A percentile compares a stretch with the other conserved stretches of the same genome.
These are phyloP conservation scores for Auriscalpium vulgare DNA, from an alignment of 768 basidiomycete genomes.

Conservation along the genomic window DNA sequence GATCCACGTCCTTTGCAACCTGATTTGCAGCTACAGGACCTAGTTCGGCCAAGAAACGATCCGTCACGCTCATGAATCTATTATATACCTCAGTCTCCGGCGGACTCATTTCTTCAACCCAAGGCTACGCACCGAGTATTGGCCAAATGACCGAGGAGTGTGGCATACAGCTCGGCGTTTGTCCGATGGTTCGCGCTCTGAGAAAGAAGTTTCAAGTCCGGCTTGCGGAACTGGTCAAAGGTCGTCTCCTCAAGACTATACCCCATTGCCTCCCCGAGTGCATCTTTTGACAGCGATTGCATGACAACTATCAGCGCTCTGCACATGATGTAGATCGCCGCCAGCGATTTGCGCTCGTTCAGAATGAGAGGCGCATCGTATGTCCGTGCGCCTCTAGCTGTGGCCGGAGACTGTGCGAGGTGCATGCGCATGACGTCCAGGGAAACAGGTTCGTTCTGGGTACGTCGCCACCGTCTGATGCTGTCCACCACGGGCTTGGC, in stretches of 20 bases:
- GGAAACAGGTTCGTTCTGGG: conserved; percentile 53
- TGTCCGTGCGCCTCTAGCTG: conserved; percentile 26
- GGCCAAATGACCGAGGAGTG: conserved; percentile 77
- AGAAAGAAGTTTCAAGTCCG: conserved; percentile 56
- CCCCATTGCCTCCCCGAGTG: conserved; percentile 69
- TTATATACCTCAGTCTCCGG: not conserved
- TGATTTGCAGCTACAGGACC: conserved; percentile 66
- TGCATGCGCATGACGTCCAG: conserved; percentile 47
- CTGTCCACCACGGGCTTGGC: conserved; percentile 80
- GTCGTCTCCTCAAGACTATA: conserved; percentile 80
- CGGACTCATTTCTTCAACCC: not conserved
- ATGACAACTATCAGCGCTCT: conserved; percentile 76
- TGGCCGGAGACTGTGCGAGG: conserved; percentile 28
- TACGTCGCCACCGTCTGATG: conserved; percentile 80
- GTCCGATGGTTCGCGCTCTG: conserved; percentile 70
- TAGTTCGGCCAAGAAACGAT: conserved; percentile 80
- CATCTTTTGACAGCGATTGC: conserved; percentile 64
- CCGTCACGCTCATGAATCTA: conserved; percentile 89
- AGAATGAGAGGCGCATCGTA: conserved; percentile 45
- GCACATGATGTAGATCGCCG: conserved; percentile 86
- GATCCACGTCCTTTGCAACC: conserved; percentile 72
- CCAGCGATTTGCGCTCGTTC: conserved; percentile 69
- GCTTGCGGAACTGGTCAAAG: conserved; percentile 76
- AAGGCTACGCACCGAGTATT: conserved; percentile 54
- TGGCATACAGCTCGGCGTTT: conserved; percentile 78